Base-by-base conservation (phyloP, 108 stramenopile species). In the Parietichytrium sp. region DNA sequence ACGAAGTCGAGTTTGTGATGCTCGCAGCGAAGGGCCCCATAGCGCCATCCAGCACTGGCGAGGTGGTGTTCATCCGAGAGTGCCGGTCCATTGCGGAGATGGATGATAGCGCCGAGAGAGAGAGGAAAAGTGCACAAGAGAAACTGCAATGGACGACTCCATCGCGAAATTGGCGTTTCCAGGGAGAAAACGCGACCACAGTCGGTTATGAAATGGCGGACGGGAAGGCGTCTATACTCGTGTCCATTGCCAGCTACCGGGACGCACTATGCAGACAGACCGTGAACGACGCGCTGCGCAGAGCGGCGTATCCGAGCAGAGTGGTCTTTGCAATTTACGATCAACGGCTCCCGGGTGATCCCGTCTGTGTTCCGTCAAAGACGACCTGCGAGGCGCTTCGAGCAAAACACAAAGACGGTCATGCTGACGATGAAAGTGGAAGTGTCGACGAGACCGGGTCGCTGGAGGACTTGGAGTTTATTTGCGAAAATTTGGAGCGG, bases 221-320 rank as follows among this genome's bases (percentile, higher is more conserved):
- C 52, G 36, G 26, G 27, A 27, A 85, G n/a, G 48, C 80, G 36
- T 85, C 82, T 15, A 94, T 95, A 33, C 94, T 95, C 86, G 93
- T 95, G 10, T 88, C 91, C 49, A 89, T 95, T 49, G 92, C 92
- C 25, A 86, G 91, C 51, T 95, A 92, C 55, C 89, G 95, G 15
- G 95, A 95, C 85, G 78, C 87, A 16, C 92, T 94, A 89, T 90
- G 88, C 4, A 80, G 81, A 54, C 91, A 89, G 12, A 94, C 95
- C 3, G 79, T 95, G 29, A 53, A 82, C 51, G 89, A 92, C 47
- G 78, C 94, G 20, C 82, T 91, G 48, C 80, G 87, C 26, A 90
- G 80, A 12, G 92, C 95, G 15, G 20, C 79, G 29, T 27, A 85
- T 53, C 93, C 95, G 27, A 47, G 45, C 18, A 87, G 95, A 18